Evolutionary conservation across 2,329 filamentous ascomycete genomes (phyloP), one percentile per base, ranked within the genome.

Genomic region (Pseudogymnoascus sp.): DNA sequence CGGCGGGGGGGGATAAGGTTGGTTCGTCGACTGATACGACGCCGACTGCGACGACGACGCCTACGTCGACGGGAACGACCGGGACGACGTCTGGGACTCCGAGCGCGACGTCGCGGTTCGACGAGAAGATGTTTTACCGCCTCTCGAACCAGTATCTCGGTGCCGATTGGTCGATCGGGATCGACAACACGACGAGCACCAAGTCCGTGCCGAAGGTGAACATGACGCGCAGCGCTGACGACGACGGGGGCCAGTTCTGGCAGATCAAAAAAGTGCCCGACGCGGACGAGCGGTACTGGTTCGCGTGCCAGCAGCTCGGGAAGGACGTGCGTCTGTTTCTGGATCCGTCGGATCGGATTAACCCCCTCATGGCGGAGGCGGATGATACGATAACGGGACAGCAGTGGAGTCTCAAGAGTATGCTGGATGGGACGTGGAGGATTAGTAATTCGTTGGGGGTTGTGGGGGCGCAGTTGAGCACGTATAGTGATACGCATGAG

Each of bases 341-440:
- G 7, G 30, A 37, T 11, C 12, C 18, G 20, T 25, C 7, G 22
- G 57, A 58, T 39, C 22, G 20, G 0, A 15, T 58, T 6, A 25
- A 25, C 1, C 57, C 57, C 2, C 1, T 37, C 0, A 58, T 58
- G 57, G 57, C 5, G 33, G n/a, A 8, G 20, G 57, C 36, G 36
- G 57, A 58, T 58, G 22, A 39, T 38, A 11, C n/a, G 33, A 7
- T 3, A 14, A 37, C 36, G 12, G 57, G 57, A 18, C 57, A 58
- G 36, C 20, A 39, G 57, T 58, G 57, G 57, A 25, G 14, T 15
- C 3, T 39, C 2, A 28, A 2, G 12, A 39, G n/a, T 1, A 7
- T 6, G 57, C 1, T 15, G 14, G 57, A 58, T 25, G 57, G 57
- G 57, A 58, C 57, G 18, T 58, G 57, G 57, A 39, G 33, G 57